A percentile compares a stretch with the other conserved stretches of the same genome.
phyloP scores from a whole-genome alignment of 2,329 filamentous ascomycete species.

The Fusarium sp. region DNA sequence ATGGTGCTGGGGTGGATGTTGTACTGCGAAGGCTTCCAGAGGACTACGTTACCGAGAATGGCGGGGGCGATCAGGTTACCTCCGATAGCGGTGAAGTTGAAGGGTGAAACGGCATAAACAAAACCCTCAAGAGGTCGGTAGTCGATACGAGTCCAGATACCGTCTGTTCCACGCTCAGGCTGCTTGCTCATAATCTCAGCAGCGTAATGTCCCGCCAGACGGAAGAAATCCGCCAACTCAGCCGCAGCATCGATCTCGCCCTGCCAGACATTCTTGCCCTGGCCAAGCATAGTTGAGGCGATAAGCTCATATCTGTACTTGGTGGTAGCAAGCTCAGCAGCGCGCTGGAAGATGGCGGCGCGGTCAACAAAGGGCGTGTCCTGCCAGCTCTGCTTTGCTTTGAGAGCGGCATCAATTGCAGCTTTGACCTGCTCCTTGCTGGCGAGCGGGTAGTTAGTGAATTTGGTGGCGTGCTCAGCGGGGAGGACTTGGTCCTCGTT shows the following conservation, averaged over 20 bases:
- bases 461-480: conserved; percentile 52
- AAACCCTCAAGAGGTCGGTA: conserved; percentile 94
- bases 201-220: conserved; percentile 93
- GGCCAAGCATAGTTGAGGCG: conserved; percentile 94
- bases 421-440: conserved; percentile 51
- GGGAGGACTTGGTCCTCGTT: conserved; percentile 53
- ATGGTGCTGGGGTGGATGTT: conserved; percentile 91
- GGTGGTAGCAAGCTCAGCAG: conserved; percentile 86
- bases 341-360: conserved; percentile 94
- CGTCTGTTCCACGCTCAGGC: conserved; percentile 51
- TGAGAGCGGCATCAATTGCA: conserved; percentile 86
- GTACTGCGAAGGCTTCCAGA: conserved; percentile 94
- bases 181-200: conserved; percentile 59
- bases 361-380: conserved; percentile 88
- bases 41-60: conserved; percentile 91
- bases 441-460: conserved; percentile 55
- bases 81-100: conserved; percentile 96
- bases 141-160: conserved; percentile 76
- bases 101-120: conserved; percentile 92
- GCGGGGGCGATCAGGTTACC: conserved; percentile 88
- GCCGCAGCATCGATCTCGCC: conserved; percentile 96
- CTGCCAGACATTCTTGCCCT: conserved; percentile 99
- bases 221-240: conserved; percentile 90
- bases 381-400: conserved; percentile 86
- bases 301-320: conserved; percentile 98